Percentiles rank a stretch among this genome's conserved stretches.
Conservation (phyloP, 305 asterid species). For the Solanum aculeatissimum region DNA sequence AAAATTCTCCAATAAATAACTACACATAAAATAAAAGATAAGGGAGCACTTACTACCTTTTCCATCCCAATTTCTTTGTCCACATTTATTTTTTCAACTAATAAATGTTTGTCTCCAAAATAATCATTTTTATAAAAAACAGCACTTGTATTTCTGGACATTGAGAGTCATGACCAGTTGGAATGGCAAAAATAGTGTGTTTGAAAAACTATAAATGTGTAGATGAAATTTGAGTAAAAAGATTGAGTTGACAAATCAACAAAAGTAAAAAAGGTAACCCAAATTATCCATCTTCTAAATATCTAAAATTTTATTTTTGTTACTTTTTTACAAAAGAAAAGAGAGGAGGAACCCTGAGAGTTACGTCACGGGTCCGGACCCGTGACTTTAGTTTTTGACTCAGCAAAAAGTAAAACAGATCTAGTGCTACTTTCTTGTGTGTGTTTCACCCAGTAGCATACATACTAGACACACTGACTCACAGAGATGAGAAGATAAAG, state of each 20-base stretch:
- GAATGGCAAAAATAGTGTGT: background rate
- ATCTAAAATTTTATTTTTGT: too few relatives aligned
- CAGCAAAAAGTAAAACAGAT: background rate
- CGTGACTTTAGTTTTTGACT: conserved; percentile 1
- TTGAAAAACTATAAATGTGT: background rate
- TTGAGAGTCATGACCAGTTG: background rate
- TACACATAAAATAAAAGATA: background rate
- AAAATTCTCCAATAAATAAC: background rate
- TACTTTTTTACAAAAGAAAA: too few relatives aligned
- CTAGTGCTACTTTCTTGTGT: background rate
- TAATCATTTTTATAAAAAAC: background rate
- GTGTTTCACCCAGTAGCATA: background rate
- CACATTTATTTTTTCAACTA: background rate
- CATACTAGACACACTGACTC: background rate
- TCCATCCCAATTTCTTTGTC: background rate
- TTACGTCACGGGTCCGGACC: background rate
- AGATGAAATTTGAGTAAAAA: background rate
- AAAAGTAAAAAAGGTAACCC: background rate
- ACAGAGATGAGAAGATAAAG: background rate
- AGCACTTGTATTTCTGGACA: background rate
- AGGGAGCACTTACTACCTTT: background rate
- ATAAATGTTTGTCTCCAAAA: background rate
- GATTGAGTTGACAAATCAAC: background rate
- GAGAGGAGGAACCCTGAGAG: background rate
- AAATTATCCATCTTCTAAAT: too few relatives aligned